Base-by-base conservation (phyloP, 345 rosid genomes). In the Abelmoschus esculentus region DNA sequence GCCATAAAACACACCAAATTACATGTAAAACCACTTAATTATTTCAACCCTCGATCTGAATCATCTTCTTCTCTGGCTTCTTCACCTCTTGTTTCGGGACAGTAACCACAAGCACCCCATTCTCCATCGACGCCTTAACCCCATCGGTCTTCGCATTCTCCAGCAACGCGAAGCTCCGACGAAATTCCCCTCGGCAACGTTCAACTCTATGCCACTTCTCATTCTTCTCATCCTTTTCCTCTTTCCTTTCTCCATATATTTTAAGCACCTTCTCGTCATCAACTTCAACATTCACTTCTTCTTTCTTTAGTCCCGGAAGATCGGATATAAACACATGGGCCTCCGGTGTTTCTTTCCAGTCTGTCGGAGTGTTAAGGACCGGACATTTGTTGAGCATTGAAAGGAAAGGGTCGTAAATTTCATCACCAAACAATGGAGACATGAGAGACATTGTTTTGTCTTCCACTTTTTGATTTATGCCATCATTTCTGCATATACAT, bases 271-370 rank as follows among this genome's bases (percentile, higher is more conserved):
- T 58, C 0, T 69, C 80, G 11, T 77, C 84, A 2, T 78, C 80
- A 11, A 82, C 74, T 42, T 83, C 82, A 6, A 85, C 84, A 57
- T 71, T 80, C 61, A 85, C 86, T 2, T 80, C 82, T 26, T 83
- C 86, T 54, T 85, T 85, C 69, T 70, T 78, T 13, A 85, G 74
- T 64, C 88, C 84, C 2, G 86, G 83, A 18, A 82, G 83, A 63
- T 85, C 88, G 2, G 75, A 67, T 2, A 31, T 65, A 63, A 85
- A 75, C 49, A 78, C 74, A 29, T 85, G 86, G 46, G 84, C 80
- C 11, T 80, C 77, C 1, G 80, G 84, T 28, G 88, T 85, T 66
- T 82, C 86, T 59, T 77, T 79, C 88, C 84, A 80, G 73, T 84
- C 86, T 1, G 78, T 75, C 8, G 83, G 86, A 3, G 81, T 55